Evolutionary conservation across 225 moss, liverwort and hornwort genomes (phyloP).

Genomic region (Thuidium tamariscinum): DNA sequence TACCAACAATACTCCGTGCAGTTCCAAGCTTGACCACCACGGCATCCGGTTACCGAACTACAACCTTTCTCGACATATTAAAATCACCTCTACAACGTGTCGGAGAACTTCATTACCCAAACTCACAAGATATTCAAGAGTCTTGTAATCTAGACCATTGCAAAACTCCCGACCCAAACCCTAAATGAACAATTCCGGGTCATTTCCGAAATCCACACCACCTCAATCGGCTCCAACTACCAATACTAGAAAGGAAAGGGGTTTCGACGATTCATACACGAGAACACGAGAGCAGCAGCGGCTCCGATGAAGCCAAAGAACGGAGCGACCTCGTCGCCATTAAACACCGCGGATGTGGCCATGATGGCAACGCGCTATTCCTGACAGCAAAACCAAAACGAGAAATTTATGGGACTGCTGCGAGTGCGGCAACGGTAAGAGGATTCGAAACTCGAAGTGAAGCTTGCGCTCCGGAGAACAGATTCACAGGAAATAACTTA

Average conservation of each 20-base stretch:
- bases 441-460: not conserved
- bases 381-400: not conserved
- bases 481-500: not conserved
- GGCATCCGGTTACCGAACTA: not conserved
- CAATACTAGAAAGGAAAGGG: not conserved
- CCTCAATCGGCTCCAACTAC: not conserved
- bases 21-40: not conserved
- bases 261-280: slow-evolving; percentile 5
- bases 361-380: not conserved
- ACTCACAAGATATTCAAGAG: not conserved
- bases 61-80: not conserved
- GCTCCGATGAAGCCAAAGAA: slow-evolving; percentile 62
- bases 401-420: not conserved
- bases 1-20: not conserved
- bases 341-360: slow-evolving; percentile 20
- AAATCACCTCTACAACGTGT: not conserved
- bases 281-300: slow-evolving; percentile 52
- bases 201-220: not conserved
- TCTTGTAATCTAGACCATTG: not conserved
- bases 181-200: not conserved
- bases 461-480: not conserved
- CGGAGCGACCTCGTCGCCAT: slow-evolving; percentile 42
- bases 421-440: not conserved
- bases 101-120: not conserved
- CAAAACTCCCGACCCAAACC: not conserved